Evolutionary conservation across 73 alveolate species (phyloP).

Genomic region (Paramecium octaurelia): DNA sequence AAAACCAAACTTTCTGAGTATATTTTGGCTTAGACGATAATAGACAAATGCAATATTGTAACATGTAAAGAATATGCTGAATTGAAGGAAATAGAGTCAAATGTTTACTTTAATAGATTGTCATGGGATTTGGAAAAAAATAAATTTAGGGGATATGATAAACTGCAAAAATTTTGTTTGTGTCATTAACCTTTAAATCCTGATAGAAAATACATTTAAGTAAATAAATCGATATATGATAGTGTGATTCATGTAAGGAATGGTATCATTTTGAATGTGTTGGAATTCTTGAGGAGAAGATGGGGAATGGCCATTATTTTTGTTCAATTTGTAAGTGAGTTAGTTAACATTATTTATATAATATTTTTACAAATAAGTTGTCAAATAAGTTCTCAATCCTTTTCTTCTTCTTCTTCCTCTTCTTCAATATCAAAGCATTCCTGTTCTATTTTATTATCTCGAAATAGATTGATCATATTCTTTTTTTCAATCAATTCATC

Average conservation of each 20-base stretch:
- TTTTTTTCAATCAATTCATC: conserved; percentile 52
- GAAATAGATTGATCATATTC: conserved; percentile 28
- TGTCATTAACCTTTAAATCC: background rate
- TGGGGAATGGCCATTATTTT: background rate
- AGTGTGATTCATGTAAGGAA: background rate
- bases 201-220: background rate
- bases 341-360: too few species aligned
- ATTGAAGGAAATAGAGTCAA: background rate
- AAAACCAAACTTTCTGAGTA: background rate
- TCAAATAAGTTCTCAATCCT: background rate
- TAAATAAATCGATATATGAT: background rate
- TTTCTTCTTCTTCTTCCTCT: conserved; percentile 64
- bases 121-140: background rate
- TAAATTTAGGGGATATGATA: background rate
- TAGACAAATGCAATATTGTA: background rate
- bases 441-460: conserved; percentile 49
- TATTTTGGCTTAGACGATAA: background rate
- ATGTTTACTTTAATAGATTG: background rate
- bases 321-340: background rate
- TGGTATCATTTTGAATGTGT: conserved; percentile 7
- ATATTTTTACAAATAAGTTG: background rate
- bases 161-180: background rate
- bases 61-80: background rate
- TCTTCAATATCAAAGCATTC: conserved; percentile 57
- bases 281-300: background rate